Evolutionary conservation across 352 stramenopile genomes (phyloP).

Genomic region (Globisporangium irregulare): DNA sequence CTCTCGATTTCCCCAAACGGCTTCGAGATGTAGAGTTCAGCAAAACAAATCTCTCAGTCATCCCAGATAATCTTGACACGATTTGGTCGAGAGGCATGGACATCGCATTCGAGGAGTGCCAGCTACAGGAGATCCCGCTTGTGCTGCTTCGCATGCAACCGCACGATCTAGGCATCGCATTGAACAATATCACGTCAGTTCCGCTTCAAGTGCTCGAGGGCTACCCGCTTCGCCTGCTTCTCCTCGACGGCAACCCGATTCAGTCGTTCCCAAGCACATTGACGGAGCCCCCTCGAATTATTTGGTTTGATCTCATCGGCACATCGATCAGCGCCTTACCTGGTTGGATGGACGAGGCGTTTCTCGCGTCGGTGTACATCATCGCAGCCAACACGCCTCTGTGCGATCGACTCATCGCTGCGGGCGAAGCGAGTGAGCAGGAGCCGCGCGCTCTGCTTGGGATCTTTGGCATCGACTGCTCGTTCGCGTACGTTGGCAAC

Average conservation of each 20-base stretch:
- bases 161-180: not conserved
- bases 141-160: constrained; percentile 2
- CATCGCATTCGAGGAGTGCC: constrained; percentile 10
- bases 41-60: not conserved
- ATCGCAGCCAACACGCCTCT: constrained; percentile 4
- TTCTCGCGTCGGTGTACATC: not conserved
- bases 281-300: not conserved
- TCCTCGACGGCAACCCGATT: constrained; percentile 8
- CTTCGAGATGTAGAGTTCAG: constrained; percentile 14
- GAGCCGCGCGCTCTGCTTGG: not conserved
- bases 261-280: constrained; percentile 1
- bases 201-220: not conserved
- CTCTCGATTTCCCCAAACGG: not conserved
- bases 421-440: not conserved
- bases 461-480: constrained; percentile 1
- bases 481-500: not conserved
- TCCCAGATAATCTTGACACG: constrained; percentile 4
- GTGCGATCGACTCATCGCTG: not conserved
- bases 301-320: not conserved
- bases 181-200: constrained; percentile 6
- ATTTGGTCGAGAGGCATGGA: constrained; percentile 7
- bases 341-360: constrained; percentile 1
- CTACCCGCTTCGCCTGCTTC: not conserved
- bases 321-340: not conserved
- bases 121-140: constrained; percentile 8